phyloP scores from a whole-genome alignment of 1,284 basidiomycete species.

The Cystobasidiaceae sp. region DNA sequence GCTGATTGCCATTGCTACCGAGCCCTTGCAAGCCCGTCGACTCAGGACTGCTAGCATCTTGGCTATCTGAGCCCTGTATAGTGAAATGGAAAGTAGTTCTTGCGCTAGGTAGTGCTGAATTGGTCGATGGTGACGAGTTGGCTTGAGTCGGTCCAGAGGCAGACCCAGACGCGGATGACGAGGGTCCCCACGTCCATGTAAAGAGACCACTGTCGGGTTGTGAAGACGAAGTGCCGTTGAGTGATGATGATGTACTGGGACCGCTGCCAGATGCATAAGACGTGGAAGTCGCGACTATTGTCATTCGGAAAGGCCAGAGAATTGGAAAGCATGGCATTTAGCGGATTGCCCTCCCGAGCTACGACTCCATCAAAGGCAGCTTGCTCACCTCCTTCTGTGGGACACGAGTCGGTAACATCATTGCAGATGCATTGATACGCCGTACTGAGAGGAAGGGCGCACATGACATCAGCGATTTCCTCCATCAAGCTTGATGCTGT shows the following conservation, averaged over 20 bases:
- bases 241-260: background rate
- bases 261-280: slow-evolving; percentile 19
- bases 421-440: slow-evolving; percentile 25
- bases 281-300: background rate
- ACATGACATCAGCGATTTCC: background rate
- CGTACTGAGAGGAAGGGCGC: background rate
- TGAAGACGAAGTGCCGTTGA: slow-evolving; percentile 13
- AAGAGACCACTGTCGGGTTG: slow-evolving; percentile 5
- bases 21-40: too few relatives aligned
- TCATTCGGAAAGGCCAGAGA: too few relatives aligned
- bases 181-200: slow-evolving; percentile 22
- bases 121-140: background rate
- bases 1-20: too few relatives aligned
- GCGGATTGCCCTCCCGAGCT: background rate
- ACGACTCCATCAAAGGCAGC: background rate
- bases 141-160: too few relatives aligned
- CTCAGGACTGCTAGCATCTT: background rate
- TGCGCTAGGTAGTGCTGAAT: background rate
- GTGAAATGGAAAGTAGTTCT: slow-evolving; percentile 13
- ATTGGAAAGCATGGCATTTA: background rate
- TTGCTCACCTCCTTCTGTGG: slow-evolving; percentile 4
- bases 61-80: background rate
- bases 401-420: slow-evolving; percentile 15
- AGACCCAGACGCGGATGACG: background rate
- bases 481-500: background rate